Conservation (phyloP, 257 asterid genomes). For the Salvia splendens region DNA sequence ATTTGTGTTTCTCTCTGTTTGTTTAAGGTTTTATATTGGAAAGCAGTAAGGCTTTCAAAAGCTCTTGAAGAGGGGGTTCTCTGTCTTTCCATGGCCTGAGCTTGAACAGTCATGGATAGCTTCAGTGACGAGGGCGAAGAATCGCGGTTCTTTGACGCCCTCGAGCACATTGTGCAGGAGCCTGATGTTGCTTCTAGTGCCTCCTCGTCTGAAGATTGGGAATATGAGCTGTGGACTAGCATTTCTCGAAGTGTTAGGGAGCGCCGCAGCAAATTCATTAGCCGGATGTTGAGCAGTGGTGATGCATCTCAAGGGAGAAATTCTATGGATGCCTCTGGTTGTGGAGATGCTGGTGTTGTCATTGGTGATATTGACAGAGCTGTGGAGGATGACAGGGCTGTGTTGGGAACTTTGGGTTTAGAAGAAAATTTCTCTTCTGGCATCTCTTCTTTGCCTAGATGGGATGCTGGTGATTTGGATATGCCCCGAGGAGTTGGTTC, state of each 20-base stretch:
- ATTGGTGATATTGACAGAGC: conserved; percentile 42
- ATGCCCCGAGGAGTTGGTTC: conserved; percentile 32
- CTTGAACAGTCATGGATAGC: conserved; percentile 65
- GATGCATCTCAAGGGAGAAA: conserved; percentile 33
- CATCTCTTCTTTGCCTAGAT: conserved; percentile 48
- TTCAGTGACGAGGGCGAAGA: conserved; percentile 51
- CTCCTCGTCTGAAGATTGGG: conserved; percentile 37
- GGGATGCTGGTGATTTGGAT: conserved; percentile 43
- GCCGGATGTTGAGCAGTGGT: conserved; percentile 46
- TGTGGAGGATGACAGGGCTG: conserved; percentile 55
- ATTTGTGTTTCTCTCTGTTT: conserved; percentile 32
- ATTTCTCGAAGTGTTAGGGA: conserved; percentile 72
- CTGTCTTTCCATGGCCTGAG: conserved; percentile 63
- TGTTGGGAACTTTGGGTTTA: conserved; percentile 44
- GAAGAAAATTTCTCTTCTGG: conserved; percentile 54
- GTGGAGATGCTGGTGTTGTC: conserved; percentile 25
- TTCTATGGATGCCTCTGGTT: conserved; percentile 20
- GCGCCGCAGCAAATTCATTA: conserved; percentile 61
- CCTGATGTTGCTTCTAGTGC: conserved; percentile 38
- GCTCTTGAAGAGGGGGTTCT: conserved; percentile 46
- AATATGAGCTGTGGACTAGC: conserved; percentile 64
- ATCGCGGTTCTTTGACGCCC: conserved; percentile 68
- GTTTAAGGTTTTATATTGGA: conserved; percentile 52
- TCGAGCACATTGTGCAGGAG: conserved; percentile 51
- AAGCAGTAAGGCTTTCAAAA: conserved; percentile 46